Evolutionary conservation across 208 protist species (phyloP), one percentile per base, ranked within the genome.

Genomic region (Naegleria lovaniensis): DNA sequence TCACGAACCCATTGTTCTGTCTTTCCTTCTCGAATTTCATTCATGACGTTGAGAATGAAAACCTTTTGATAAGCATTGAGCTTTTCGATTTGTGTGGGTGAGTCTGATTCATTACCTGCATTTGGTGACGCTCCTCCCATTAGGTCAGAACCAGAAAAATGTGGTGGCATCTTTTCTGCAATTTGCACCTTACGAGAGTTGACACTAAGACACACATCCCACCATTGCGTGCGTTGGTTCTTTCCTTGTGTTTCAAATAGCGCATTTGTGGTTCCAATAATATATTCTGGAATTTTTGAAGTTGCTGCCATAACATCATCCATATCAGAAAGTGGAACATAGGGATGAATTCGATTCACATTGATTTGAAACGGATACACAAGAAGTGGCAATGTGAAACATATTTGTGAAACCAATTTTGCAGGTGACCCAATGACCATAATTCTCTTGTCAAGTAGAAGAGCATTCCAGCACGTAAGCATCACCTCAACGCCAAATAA

Each of bases 181-280:
- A 67, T 15, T 67, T 67, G 55, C 3, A 67, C 55, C 22, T 67
- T 67, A 29, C 55, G 11, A 67, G 55, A 67, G 22, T 67, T 67
- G 55, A 67, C 55, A 67, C 55, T 67, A 2, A 67, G 22, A 88
- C 84, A 88, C 51, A 88, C 39, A 88, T 88, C 84, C 84, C 84
- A 88, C 84, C 84, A 88, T n/a, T 58, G 36, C 4, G 39, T 22
- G 33, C 84, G 51, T 13, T 67, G 55, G 19, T 67, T 67, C 22
- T 67, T 67, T 67, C 55, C 55, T 67, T 67, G 55, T 29, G 29
- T 55, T 58, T 88, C 84, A 88, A 88, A 88, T 1, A 88, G 36
- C 2, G 16, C 6, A 55, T 88, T 88, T 7, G 84, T 88, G 3
- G 41, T 88, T 33, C 84, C 84, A 19, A 11, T 39, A n/a, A 88